Percentiles rank a stretch among this genome's conserved stretches.
These are phyloP conservation scores for Talaromyces sp. DNA, from an alignment of 2,329 filamentous ascomycete species.

Conservation along the genomic window DNA sequence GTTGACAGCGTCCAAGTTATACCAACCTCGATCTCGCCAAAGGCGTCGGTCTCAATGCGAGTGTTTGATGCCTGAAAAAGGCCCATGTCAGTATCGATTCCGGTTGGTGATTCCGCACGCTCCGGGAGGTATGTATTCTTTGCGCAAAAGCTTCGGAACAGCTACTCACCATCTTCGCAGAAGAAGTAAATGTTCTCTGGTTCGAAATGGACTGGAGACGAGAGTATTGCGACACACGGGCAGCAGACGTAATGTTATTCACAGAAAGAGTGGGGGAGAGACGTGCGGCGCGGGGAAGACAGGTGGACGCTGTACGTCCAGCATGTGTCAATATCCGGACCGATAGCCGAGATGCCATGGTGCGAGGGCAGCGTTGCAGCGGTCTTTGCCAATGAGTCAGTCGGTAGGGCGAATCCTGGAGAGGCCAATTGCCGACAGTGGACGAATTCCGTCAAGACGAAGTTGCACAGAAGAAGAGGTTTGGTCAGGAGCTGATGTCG, in stretches of 20 bases:
- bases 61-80: constrained; percentile 40
- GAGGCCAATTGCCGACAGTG: constrained; percentile 1
- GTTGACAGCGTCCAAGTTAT: not conserved
- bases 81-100: not conserved
- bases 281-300: constrained; percentile 25
- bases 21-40: constrained; percentile 77
- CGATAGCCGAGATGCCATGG: constrained; percentile 12
- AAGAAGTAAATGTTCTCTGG: constrained; percentile 33
- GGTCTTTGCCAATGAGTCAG: constrained; percentile 3
- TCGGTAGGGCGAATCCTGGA: not conserved
- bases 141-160: not conserved
- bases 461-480: not conserved
- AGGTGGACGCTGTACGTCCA: constrained; percentile 24
- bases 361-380: not conserved
- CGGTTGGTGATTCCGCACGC: not conserved
- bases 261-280: constrained; percentile 21
- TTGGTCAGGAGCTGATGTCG: not conserved
- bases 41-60: constrained; percentile 92
- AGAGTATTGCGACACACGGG: constrained; percentile 24
- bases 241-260: constrained; percentile 21
- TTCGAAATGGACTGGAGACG: constrained; percentile 30
- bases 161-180: constrained; percentile 31
- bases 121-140: not conserved
- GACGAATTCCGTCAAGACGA: not conserved
- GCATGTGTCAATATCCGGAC: constrained; percentile 27